Evolutionary conservation across 768 basidiomycete genomes (phyloP).

Genomic region (Russula vinacea): DNA sequence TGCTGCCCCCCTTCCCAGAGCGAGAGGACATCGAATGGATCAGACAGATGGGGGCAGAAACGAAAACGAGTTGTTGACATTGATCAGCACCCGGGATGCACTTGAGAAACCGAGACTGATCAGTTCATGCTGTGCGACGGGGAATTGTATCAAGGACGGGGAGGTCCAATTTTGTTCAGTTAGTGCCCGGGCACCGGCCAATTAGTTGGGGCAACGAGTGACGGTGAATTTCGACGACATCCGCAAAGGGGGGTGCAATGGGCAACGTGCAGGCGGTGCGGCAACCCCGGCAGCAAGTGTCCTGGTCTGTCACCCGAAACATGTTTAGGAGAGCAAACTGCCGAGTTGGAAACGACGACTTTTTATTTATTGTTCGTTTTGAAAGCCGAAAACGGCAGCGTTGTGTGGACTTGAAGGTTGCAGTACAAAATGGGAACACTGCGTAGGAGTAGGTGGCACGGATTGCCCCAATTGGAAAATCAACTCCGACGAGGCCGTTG

Average conservation of each 20-base stretch:
- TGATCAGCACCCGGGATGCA: neutral
- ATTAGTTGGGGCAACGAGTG: neutral
- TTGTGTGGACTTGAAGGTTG: neutral
- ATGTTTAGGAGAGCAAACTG: neutral
- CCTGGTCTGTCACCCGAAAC: neutral
- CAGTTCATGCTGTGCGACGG: conserved; percentile 1
- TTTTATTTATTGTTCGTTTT: neutral
- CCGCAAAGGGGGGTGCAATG: conserved; percentile 11
- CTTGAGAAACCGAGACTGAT: neutral
- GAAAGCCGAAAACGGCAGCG: neutral
- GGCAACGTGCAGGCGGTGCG: conserved; percentile 26
- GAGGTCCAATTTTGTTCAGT: conserved; percentile 16
- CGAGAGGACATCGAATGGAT: neutral
- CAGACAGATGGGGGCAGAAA: neutral
- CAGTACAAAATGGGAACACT: neutral
- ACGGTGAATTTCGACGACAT: conserved; percentile 12
- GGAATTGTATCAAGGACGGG: neutral
- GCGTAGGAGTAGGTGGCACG: neutral
- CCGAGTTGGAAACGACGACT: neutral
- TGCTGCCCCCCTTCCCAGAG: neutral
- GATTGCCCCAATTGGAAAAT: conserved; percentile 1
- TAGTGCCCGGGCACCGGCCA: conserved; percentile 9
- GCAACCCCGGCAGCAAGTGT: conserved; percentile 13
- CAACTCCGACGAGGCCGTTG: conserved; percentile 10
- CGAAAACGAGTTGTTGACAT: neutral